phyloP scores from a whole-genome alignment of 495 filamentous ascomycete genomes.

The Cercophora scortea region DNA sequence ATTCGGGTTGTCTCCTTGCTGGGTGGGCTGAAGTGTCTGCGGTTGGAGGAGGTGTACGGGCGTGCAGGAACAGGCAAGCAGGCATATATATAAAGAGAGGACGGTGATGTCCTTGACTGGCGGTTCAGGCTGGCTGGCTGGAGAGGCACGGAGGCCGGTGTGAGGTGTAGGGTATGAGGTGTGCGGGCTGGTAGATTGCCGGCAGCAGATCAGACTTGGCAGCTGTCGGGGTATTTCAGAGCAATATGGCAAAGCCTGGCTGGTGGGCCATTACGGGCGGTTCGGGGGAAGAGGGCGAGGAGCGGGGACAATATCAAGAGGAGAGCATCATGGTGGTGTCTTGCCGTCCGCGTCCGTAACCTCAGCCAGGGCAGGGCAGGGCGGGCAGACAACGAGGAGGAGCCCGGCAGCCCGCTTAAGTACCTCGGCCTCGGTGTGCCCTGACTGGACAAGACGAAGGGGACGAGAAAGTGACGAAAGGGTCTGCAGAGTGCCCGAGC shows the following conservation, averaged over 20 bases:
- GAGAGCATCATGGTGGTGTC: constrained; percentile 12
- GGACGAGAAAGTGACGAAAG: neutral
- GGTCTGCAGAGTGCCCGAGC: constrained; percentile 17
- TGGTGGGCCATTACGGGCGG: constrained; percentile 24
- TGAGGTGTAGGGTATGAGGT: constrained; percentile 1
- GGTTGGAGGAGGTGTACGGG: too few species aligned
- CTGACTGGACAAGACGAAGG: constrained; percentile 7
- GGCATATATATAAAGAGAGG: too few species aligned
- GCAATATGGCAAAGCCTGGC: constrained; percentile 29
- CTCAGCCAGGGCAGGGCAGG: constrained; percentile 5
- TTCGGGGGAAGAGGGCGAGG: constrained; percentile 11
- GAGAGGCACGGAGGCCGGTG: too few species aligned
- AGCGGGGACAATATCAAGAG: constrained; percentile 17
- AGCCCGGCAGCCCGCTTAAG: constrained; percentile 14
- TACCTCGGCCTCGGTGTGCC: constrained; percentile 4
- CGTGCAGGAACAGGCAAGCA: too few species aligned
- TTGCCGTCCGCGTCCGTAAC: neutral
- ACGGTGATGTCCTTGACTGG: too few species aligned
- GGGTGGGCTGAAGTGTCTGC: too few species aligned
- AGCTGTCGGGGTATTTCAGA: constrained; percentile 24
- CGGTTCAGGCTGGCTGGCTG: too few species aligned
- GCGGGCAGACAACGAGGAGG: constrained; percentile 3
- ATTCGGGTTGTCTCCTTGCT: too few species aligned
- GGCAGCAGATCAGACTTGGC: constrained; percentile 6
- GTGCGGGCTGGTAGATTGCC: constrained; percentile 6